Percentiles rank a stretch among this genome's conserved stretches.
Conservation (phyloP, 2,329 filamentous ascomycete species). For the Fusarium nanum region DNA sequence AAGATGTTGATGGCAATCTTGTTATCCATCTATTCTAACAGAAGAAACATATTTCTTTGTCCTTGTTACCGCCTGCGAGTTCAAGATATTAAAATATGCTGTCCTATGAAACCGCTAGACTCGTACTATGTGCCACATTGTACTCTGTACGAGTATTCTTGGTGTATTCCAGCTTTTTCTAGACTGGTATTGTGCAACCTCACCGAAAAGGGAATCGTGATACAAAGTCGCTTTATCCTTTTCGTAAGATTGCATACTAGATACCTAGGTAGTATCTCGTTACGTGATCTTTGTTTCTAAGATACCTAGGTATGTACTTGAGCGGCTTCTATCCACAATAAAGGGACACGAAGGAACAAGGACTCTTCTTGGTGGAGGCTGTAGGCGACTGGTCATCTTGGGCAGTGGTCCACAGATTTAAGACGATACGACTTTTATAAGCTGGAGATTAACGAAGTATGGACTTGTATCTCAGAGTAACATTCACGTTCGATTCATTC, state of each 20-base stretch:
- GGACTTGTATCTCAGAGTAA: neutral
- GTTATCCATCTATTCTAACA: neutral
- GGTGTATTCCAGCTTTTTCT: neutral
- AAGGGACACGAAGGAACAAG: neutral
- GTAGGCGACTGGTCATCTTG: neutral
- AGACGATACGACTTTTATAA: neutral
- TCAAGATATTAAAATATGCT: neutral
- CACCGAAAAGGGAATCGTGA: neutral
- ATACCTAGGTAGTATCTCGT: neutral
- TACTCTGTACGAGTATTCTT: slow-evolving; percentile 20
- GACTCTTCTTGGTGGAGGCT: neutral
- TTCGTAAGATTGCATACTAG: neutral
- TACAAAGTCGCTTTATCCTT: neutral
- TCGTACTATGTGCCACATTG: slow-evolving; percentile 17
- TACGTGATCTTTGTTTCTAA: neutral
- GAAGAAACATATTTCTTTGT: neutral
- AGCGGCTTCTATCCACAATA: neutral
- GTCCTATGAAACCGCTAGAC: neutral
- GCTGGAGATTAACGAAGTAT: neutral
- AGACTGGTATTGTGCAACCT: neutral
- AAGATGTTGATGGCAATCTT: neutral
- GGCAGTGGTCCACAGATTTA: neutral
- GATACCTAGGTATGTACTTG: neutral
- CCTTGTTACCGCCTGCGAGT: neutral
- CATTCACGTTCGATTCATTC: neutral